Base-by-base conservation (phyloP, 1,284 basidiomycete species). In the Heterobasidion parviporum region DNA sequence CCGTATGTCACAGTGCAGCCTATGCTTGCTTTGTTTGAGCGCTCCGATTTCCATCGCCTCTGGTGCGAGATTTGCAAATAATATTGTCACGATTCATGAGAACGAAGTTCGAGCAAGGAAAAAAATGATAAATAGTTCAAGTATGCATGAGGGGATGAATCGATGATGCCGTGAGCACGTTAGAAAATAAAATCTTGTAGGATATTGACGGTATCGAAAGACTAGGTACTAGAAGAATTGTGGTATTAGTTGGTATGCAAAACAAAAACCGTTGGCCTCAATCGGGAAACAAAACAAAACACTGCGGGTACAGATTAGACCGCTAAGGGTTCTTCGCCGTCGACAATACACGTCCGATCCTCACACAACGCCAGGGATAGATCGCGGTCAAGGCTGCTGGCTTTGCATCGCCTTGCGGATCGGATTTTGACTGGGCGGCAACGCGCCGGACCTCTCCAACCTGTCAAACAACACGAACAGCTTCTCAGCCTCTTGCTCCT, bases 401-500 rank as follows among this genome's bases (percentile, higher is more conserved):
- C 38, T 6, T 56, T 82, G 80, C 43, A 88, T 79, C 3, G 83
- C 86, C 66, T 82, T 83, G 58, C 87, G 74, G 60, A 91, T 80
- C 9, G 88, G 87, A 67, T 91, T 91, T 62, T 85, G 82, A 49
- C 72, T 74, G 20, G 81, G 72, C 14, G 79, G 74, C 54, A 91
- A 65, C 52, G 82, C 79, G 15, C 88, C 88, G 41, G 74, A 87
- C 68, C 76, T 82, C 68, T 94, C 89, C 63, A 97, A 74, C 52
- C 93, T 75, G 60, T 96, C 91, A 66, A 98, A 97, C 16, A 97
- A 75, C 26, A 88, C 84, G 65, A 96, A 92, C 48, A 98, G 73
- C 65, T 86, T 87, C 72, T 96, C 94, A 49, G 93, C 89, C 72
- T 98, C 94, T 14, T 74, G 74, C 66, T 95, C 91, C 68, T 94